These are phyloP conservation scores for Apostasia shenzhenica DNA, from an alignment of 106 monocot genomes.

Conservation along the genomic window DNA sequence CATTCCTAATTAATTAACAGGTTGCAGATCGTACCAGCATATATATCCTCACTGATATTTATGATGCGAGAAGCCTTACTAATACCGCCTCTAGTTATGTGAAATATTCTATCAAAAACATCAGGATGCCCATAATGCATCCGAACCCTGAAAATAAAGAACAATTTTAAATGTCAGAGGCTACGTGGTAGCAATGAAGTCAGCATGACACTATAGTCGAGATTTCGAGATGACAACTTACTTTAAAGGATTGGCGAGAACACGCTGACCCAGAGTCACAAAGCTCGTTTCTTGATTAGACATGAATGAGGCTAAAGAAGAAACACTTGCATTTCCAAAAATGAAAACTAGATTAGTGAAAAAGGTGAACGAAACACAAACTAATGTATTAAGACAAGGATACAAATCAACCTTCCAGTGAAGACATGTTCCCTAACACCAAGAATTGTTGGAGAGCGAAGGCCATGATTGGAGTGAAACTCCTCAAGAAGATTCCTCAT, in stretches of 20 bases:
- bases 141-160: conserved; percentile 47
- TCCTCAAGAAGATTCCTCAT: conserved; percentile 93
- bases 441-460: conserved; percentile 60
- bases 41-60: conserved; percentile 96
- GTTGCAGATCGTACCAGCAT: conserved; percentile 38
- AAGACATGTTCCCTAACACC: conserved; percentile 87
- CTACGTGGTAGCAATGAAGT: no score
- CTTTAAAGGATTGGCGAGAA: conserved; percentile 80
- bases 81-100: conserved; percentile 86
- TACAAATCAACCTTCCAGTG: conserved; percentile 57
- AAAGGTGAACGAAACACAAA: background rate
- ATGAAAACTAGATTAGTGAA: background rate
- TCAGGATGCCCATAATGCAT: conserved; percentile 96
- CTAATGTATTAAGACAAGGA: background rate
- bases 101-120: conserved; percentile 94
- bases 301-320: conserved; percentile 91
- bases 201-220: background rate
- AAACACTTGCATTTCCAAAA: conserved; percentile 46
- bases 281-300: conserved; percentile 95
- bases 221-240: conserved; percentile 20
- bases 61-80: conserved; percentile 90
- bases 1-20: background rate
- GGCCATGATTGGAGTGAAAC: conserved; percentile 54
- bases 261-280: conserved; percentile 86
- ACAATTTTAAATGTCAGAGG: background rate